Evolutionary conservation across 2,329 filamentous ascomycete species (phyloP).

Genomic region (Ilyonectria destructans): DNA sequence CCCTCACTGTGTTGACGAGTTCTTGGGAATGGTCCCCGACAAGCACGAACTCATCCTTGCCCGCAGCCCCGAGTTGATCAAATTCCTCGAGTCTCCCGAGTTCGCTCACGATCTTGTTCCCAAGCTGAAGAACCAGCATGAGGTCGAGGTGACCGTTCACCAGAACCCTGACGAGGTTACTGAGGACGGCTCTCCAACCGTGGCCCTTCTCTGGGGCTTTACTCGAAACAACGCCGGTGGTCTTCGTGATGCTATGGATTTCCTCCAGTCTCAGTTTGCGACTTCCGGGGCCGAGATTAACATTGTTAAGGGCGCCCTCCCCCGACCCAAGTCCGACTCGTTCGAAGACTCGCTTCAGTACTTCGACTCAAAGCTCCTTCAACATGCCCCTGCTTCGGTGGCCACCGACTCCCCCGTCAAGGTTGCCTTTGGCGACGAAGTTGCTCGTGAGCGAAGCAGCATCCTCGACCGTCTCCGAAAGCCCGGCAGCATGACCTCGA

Average conservation of each 20-base stretch:
- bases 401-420: constrained; percentile 92
- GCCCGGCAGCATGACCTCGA: constrained; percentile 93
- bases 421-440: constrained; percentile 85
- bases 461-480: constrained; percentile 96
- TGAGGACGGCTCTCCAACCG: constrained; percentile 71
- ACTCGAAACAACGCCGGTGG: constrained; percentile 98
- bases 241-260: constrained; percentile 95
- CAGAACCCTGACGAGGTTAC: constrained; percentile 73
- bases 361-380: constrained; percentile 96
- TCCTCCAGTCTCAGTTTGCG: constrained; percentile 88
- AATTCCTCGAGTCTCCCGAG: constrained; percentile 85
- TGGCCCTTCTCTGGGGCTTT: constrained; percentile 83
- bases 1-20: constrained; percentile 95
- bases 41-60: constrained; percentile 92
- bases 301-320: constrained; percentile 93
- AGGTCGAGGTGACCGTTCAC: constrained; percentile 87
- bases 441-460: constrained; percentile 82
- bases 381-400: constrained; percentile 87
- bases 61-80: constrained; percentile 81
- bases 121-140: constrained; percentile 92
- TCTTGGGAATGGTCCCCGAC: constrained; percentile 98
- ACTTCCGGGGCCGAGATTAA: constrained; percentile 90
- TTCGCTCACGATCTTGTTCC: constrained; percentile 86
- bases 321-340: constrained; percentile 97
- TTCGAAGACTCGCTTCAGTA: constrained; percentile 98